Evolutionary conservation across 805 yeast genomes (phyloP).

Genomic region (Wickerhamiella azymoides): DNA sequence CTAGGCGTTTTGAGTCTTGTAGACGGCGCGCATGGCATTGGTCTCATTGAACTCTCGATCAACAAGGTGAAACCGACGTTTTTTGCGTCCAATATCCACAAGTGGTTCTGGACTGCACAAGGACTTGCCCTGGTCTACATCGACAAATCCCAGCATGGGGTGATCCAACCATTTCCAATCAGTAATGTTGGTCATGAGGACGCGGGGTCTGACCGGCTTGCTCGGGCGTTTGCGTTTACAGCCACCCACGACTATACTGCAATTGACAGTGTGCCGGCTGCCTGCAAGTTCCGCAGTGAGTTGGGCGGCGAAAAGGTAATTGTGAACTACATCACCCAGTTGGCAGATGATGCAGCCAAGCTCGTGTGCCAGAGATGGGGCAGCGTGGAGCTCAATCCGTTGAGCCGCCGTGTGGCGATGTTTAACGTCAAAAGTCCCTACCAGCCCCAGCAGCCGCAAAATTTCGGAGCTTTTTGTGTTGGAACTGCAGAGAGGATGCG

Average conservation of each 20-base stretch:
- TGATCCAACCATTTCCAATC: slow-evolving; percentile 44
- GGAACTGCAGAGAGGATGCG: slow-evolving; percentile 19
- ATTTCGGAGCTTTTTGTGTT: slow-evolving; percentile 14
- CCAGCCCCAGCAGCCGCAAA: slow-evolving; percentile 22
- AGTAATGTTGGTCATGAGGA: slow-evolving; percentile 8
- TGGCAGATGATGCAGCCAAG: slow-evolving; percentile 25
- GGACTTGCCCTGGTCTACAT: slow-evolving; percentile 49
- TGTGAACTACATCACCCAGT: slow-evolving; percentile 31
- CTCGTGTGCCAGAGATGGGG: slow-evolving; percentile 23
- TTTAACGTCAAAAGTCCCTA: slow-evolving; percentile 31
- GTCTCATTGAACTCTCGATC: slow-evolving; percentile 25
- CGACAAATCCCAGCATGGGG: slow-evolving; percentile 34
- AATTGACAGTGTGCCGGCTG: slow-evolving; percentile 31
- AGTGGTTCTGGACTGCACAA: slow-evolving; percentile 50
- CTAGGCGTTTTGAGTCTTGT: slow-evolving; percentile 39
- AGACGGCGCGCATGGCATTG: slow-evolving; percentile 64
- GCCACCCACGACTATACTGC: slow-evolving; percentile 40
- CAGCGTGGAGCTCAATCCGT: slow-evolving; percentile 27
- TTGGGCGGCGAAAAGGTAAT: slow-evolving; percentile 52
- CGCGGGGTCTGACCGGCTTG: slow-evolving; percentile 17
- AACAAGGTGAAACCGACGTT: slow-evolving; percentile 39
- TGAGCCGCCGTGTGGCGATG: slow-evolving; percentile 30
- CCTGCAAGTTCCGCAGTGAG: slow-evolving; percentile 37
- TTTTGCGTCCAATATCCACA: slow-evolving; percentile 48
- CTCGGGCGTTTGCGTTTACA: slow-evolving; percentile 33